Evolutionary conservation across 2,329 filamentous ascomycete species (phyloP), one percentile per base, ranked within the genome.

Genomic region (Trichoderma semiorbis): DNA sequence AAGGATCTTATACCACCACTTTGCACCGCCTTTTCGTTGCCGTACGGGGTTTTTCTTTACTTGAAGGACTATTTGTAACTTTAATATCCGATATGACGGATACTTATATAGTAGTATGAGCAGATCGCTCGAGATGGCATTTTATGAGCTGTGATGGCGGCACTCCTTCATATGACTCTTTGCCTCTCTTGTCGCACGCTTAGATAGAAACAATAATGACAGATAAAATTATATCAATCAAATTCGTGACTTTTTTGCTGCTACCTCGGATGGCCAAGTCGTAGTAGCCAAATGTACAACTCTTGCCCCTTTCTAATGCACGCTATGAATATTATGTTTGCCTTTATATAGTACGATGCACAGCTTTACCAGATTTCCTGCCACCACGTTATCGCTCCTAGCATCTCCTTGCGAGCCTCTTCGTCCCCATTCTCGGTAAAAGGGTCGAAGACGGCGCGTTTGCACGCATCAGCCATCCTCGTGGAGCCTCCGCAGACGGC

Each of bases 381-480:
- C 85, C 87, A 89, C 78, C 85, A 85, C 8, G 80, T 83, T 58
- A 84, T 74, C 7, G 75, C 76, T 1, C 78, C 77, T 63, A 84
- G 78, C 36, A 78, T 74, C 68, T 74, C 77, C 75, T 84, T 83
- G 1, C 85, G 83, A 69, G 79, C 76, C 32, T 82, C 81, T n/a
- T 80, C 76, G 12, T 81, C 76, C 3, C 76, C 76, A 11, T 82
- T 81, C 10, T 80, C 76, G 3, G 85, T 80, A 73, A 86, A 83
- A 1, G 82, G 84, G 60, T 88, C 86, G 55, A 84, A 81, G 12
- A 90, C 80, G 2, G 87, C 87, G 18, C 78, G 79, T 68, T 86
- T 85, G 55, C 88, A 88, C 2, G 87, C 84, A 60, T 84, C 81
- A 0, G 88, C 87, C 88, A 90, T 90, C 76, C 84, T 85, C 1